A percentile compares a stretch with the other conserved stretches of the same genome.
Evolutionary conservation across 1,139 yeast species (phyloP).

Genomic region (Scheffersomyces titani): DNA sequence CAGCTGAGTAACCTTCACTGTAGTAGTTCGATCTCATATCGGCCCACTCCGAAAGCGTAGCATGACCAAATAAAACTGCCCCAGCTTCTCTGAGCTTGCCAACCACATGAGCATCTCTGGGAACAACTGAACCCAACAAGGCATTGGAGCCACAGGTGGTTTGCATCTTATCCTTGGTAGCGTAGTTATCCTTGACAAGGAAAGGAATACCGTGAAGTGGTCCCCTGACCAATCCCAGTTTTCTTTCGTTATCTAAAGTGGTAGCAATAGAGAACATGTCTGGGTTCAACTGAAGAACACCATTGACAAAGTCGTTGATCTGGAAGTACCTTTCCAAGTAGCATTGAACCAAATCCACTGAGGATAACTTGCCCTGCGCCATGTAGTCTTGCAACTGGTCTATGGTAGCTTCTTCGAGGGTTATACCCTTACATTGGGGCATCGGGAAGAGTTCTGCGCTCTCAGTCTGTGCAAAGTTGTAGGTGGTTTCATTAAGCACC

Average conservation of each 20-base stretch:
- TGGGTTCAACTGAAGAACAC: constrained; percentile 19
- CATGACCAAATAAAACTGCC: constrained; percentile 23
- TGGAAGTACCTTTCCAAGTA: constrained; percentile 19
- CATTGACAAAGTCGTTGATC: constrained; percentile 16
- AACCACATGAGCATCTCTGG: constrained; percentile 22
- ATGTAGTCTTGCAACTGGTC: constrained; percentile 22
- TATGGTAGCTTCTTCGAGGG: constrained; percentile 24
- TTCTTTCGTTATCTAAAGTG: constrained; percentile 14
- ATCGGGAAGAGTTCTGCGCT: constrained; percentile 17
- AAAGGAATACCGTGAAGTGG: constrained; percentile 26
- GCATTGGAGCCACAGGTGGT: constrained; percentile 20
- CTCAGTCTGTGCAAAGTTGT: constrained; percentile 8
- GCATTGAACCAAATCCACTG: constrained; percentile 16
- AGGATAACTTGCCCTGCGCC: constrained; percentile 12
- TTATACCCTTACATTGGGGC: constrained; percentile 18
- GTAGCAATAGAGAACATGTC: constrained; percentile 13
- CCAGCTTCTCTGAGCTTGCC: constrained; percentile 20
- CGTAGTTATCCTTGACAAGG: constrained; percentile 21
- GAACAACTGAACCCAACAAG: constrained; percentile 21
- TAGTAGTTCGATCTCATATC: constrained; percentile 21
- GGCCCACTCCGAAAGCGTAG: constrained; percentile 24
- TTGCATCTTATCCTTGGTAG: constrained; percentile 22
- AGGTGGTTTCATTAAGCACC: constrained; percentile 9
- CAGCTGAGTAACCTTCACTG: constrained; percentile 23
- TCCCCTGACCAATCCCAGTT: constrained; percentile 17